phyloP scores from a whole-genome alignment of 2,329 filamentous ascomycete species.

The Davidsoniella virescens region DNA sequence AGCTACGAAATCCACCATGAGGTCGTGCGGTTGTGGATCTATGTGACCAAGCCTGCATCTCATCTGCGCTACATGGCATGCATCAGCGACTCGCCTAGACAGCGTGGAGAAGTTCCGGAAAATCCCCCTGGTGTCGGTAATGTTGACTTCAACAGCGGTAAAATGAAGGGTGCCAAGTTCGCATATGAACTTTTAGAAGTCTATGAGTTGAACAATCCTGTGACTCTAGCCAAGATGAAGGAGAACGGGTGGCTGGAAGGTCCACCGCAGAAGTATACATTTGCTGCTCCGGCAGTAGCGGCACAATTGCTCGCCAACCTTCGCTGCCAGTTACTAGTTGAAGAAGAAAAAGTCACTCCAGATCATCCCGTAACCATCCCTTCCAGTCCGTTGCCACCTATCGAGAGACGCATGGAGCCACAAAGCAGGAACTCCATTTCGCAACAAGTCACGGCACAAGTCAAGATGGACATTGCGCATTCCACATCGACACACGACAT shows the following conservation, averaged over 20 bases:
- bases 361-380: not conserved
- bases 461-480: constrained; percentile 29
- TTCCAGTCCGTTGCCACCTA: not conserved
- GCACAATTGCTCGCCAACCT: constrained; percentile 43
- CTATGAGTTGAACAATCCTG: constrained; percentile 46
- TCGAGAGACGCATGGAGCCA: too few relatives aligned
- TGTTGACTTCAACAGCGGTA: constrained; percentile 31
- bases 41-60: constrained; percentile 30
- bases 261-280: constrained; percentile 34
- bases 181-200: constrained; percentile 40
- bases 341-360: constrained; percentile 14
- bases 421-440: constrained; percentile 20
- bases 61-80: constrained; percentile 43
- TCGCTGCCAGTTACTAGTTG: constrained; percentile 19
- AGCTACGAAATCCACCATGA: constrained; percentile 36
- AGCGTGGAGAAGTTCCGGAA: constrained; percentile 29
- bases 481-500: constrained; percentile 20
- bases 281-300: constrained; percentile 39
- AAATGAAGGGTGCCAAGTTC: constrained; percentile 20
- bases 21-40: constrained; percentile 47
- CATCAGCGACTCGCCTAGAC: constrained; percentile 27
- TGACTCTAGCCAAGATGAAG: constrained; percentile 34
- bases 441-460: constrained; percentile 35
- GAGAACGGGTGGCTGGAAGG: constrained; percentile 37
- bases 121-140: constrained; percentile 32